Conservation (phyloP, 768 basidiomycete species). For the Vararia minispora region DNA sequence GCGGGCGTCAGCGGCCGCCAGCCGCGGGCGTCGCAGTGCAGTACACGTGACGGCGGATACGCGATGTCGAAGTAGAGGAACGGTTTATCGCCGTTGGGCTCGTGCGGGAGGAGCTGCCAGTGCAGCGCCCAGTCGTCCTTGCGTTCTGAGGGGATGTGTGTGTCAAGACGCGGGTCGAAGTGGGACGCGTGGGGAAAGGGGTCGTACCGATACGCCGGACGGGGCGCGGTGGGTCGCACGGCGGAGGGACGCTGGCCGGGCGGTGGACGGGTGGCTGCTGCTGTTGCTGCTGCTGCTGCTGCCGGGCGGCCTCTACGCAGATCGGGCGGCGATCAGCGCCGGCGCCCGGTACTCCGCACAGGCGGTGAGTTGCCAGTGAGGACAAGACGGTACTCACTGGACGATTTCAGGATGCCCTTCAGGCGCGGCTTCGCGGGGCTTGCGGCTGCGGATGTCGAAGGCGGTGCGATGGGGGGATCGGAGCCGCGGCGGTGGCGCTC, state of each 20-base stretch:
- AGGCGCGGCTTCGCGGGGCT: too few species aligned
- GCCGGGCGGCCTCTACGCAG: slow-evolving; percentile 2
- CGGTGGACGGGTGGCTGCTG: slow-evolving; percentile 3
- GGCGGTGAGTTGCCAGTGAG: too few species aligned
- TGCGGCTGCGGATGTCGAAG: slow-evolving; percentile 1
- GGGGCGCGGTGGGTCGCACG: neutral
- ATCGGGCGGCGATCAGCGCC: too few species aligned
- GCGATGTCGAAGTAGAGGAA: slow-evolving; percentile 39
- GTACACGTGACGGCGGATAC: slow-evolving; percentile 26
- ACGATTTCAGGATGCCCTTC: slow-evolving; percentile 14
- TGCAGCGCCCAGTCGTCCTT: slow-evolving; percentile 31
- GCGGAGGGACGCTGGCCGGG: slow-evolving; percentile 4
- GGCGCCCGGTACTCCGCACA: too few species aligned
- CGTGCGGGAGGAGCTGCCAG: slow-evolving; percentile 39
- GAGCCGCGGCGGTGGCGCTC: slow-evolving; percentile 3
- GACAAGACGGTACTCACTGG: slow-evolving; percentile 4
- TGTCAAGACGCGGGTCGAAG: neutral
- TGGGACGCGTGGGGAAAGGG: neutral
- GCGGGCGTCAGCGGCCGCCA: slow-evolving; percentile 23
- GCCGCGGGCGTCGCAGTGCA: slow-evolving; percentile 15
- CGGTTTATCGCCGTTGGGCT: slow-evolving; percentile 22
- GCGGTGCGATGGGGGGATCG: slow-evolving; percentile 1
- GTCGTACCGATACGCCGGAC: neutral
- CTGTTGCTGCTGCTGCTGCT: neutral
- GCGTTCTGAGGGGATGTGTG: slow-evolving; percentile 17